Conservation (phyloP, 2,329 filamentous ascomycete species). For the Alternaria sp. region DNA sequence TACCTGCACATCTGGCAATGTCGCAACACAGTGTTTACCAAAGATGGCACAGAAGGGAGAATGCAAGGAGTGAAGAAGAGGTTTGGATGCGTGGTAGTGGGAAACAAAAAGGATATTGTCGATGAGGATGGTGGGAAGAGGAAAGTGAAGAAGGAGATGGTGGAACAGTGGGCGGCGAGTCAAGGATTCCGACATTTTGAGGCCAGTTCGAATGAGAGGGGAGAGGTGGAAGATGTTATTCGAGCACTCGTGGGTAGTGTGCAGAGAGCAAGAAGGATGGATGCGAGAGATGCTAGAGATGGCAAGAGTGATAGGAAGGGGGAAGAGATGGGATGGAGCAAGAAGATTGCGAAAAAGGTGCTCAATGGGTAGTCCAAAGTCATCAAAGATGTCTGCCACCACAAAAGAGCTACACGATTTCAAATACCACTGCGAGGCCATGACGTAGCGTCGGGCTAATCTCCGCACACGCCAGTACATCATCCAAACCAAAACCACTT, state of each 20-base stretch:
- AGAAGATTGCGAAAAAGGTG: not conserved
- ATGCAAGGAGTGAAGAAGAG: slow-evolving; percentile 18
- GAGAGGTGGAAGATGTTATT: slow-evolving; percentile 25
- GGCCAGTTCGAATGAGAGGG: slow-evolving; percentile 21
- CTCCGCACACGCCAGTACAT: slow-evolving; percentile 10
- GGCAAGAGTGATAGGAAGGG: not conserved
- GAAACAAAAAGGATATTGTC: slow-evolving; percentile 37
- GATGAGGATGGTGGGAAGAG: slow-evolving; percentile 7
- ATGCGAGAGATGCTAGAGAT: slow-evolving; percentile 17
- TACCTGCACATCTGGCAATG: slow-evolving; percentile 30
- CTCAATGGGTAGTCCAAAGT: not conserved
- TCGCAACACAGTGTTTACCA: slow-evolving; percentile 14
- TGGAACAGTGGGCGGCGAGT: slow-evolving; percentile 35
- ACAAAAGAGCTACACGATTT: not conserved
- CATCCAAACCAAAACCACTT: not conserved
- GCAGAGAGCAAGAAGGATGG: slow-evolving; percentile 14
- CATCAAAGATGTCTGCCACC: not conserved
- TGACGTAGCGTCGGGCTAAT: slow-evolving; percentile 10
- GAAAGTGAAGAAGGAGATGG: slow-evolving; percentile 30
- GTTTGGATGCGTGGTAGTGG: slow-evolving; percentile 43
- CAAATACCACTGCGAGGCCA: slow-evolving; percentile 4
- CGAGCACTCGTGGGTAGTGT: slow-evolving; percentile 29
- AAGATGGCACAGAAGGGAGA: not conserved
- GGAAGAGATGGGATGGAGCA: not conserved
- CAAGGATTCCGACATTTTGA: slow-evolving; percentile 36